These are phyloP conservation scores for Penicillium concentricum DNA, from an alignment of 2,329 filamentous ascomycete genomes.

Conservation along the genomic window DNA sequence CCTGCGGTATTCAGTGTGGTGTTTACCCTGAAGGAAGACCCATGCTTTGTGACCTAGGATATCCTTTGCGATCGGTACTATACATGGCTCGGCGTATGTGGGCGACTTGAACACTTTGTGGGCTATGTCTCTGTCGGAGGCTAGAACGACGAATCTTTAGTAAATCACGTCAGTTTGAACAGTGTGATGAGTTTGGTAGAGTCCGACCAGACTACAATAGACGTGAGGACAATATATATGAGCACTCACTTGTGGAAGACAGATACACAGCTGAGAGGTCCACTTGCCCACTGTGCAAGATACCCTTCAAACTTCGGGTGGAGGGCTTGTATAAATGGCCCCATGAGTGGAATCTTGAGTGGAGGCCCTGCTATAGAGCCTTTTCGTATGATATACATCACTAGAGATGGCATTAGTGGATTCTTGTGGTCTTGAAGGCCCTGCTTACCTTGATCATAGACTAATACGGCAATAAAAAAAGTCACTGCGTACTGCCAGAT, in stretches of 20 bases:
- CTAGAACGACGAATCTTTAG: conserved; percentile 82
- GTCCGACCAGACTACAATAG: not conserved
- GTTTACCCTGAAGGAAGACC: conserved; percentile 88
- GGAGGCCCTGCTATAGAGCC: conserved; percentile 67
- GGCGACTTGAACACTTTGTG: conserved; percentile 92
- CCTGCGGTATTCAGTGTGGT: conserved; percentile 87
- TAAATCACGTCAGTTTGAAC: conserved; percentile 1
- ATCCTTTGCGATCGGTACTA: conserved; percentile 84
- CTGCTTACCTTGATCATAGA: conserved; percentile 77
- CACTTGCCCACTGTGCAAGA: conserved; percentile 79
- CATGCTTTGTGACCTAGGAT: conserved; percentile 82
- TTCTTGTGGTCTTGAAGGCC: not conserved
- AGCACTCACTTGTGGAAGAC: conserved; percentile 83
- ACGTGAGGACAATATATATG: not conserved
- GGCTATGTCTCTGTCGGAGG: conserved; percentile 83
- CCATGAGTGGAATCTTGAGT: conserved; percentile 76
- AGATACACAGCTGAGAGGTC: conserved; percentile 86
- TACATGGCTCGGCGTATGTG: conserved; percentile 78
- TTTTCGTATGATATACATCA: conserved; percentile 67
- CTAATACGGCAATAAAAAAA: conserved; percentile 63
- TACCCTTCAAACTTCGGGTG: conserved; percentile 84
- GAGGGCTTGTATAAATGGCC: conserved; percentile 81
- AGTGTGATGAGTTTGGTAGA: not conserved
- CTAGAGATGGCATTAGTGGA: conserved; percentile 41
- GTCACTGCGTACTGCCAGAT: conserved; percentile 44